Conservation (phyloP, 345 rosid genomes). For the Angophora floribunda region DNA sequence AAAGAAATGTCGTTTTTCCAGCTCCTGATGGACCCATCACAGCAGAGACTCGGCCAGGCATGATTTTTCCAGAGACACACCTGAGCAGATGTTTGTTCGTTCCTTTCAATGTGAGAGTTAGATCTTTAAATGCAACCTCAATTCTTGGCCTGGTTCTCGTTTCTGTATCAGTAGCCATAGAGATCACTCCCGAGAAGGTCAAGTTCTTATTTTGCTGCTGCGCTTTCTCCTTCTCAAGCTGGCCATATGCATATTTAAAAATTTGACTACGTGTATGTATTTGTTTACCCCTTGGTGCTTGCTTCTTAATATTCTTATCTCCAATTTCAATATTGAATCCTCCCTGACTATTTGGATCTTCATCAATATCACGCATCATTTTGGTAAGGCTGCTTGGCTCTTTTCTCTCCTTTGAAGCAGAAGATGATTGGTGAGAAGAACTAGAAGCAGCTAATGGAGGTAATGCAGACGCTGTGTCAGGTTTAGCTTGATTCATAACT, state of each 20-base stretch:
- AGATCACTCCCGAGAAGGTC: conserved; percentile 84
- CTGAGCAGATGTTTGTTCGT: conserved; percentile 66
- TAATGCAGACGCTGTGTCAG: not conserved
- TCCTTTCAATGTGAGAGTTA: conserved; percentile 74
- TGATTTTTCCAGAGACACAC: conserved; percentile 71
- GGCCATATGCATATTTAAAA: conserved; percentile 90
- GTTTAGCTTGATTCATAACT: not conserved
- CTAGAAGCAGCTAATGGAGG: not conserved
- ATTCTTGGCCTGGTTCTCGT: conserved; percentile 62
- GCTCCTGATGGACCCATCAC: conserved; percentile 99
- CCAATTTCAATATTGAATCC: conserved; percentile 52
- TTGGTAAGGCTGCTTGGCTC: conserved; percentile 44
- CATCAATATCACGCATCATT: conserved; percentile 54
- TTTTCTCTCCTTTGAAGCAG: conserved; percentile 36
- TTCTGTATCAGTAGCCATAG: conserved; percentile 63
- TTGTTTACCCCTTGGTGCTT: conserved; percentile 63
- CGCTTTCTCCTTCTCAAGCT: conserved; percentile 90
- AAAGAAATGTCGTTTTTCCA: conserved; percentile 87
- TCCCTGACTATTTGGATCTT: conserved; percentile 38
- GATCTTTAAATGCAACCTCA: conserved; percentile 72
- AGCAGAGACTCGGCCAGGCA: conserved; percentile 95
- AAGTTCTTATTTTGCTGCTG: conserved; percentile 50
- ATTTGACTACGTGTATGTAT: conserved; percentile 72
- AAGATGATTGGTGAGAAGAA: conserved; percentile 19
- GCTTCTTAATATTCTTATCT: conserved; percentile 48